Percentiles rank a stretch among this genome's conserved stretches.
Conservation (phyloP, 306 rosid genomes). For the Nissolia schottii region DNA sequence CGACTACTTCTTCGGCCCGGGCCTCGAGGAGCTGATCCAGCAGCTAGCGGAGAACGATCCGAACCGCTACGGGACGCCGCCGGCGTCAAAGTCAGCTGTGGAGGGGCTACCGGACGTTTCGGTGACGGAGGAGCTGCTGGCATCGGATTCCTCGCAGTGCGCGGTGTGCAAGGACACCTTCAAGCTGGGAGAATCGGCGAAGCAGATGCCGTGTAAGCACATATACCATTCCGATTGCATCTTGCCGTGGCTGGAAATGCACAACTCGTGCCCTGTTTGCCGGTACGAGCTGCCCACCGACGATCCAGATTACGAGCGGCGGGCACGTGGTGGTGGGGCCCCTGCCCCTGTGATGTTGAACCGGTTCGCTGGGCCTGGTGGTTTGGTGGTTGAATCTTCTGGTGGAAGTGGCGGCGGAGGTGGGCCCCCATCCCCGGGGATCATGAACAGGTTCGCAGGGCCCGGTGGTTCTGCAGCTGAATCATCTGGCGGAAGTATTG, state of each 20-base stretch:
- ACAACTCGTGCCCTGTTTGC: constrained; percentile 93
- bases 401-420: constrained; percentile 12
- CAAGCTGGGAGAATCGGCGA: constrained; percentile 60
- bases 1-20: constrained; percentile 89
- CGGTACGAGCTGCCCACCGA: constrained; percentile 88
- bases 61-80: constrained; percentile 81
- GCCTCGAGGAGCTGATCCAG: constrained; percentile 92
- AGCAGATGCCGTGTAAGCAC: constrained; percentile 88
- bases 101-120: constrained; percentile 52
- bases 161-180: constrained; percentile 92
- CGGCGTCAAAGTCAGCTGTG: constrained; percentile 66
- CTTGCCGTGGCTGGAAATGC: constrained; percentile 82
- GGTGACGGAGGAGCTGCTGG: constrained; percentile 55
- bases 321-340: constrained; percentile 25
- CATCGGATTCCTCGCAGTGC: constrained; percentile 75
- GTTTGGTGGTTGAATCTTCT: constrained; percentile 13
- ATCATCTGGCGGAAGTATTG: constrained; percentile 22
- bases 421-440: no score
- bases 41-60: constrained; percentile 96
- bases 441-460: background rate
- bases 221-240: constrained; percentile 80
- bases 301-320: constrained; percentile 76
- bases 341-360: background rate
- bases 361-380: constrained; percentile 1
- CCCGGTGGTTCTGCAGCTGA: constrained; percentile 22